Conservation (phyloP, 2,329 filamentous ascomycete species). For the Sporothrix globosa region DNA sequence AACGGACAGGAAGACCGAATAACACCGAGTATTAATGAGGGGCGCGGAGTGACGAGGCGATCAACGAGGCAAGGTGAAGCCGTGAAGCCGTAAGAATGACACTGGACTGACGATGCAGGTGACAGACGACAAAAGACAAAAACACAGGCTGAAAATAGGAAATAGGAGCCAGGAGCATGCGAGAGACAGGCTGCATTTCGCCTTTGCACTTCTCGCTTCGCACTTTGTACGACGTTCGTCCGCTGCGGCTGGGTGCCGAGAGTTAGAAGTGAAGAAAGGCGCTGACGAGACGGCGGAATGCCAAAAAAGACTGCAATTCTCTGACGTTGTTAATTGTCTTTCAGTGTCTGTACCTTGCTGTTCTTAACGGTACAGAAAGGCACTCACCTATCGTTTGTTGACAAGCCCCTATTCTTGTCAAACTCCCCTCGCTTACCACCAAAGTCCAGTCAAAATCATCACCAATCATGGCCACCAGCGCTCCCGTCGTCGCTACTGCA, state of each 20-base stretch:
- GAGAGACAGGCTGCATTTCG: neutral
- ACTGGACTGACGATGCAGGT: neutral
- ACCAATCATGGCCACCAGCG: conserved; percentile 8
- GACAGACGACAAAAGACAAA: neutral
- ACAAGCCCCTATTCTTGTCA: conserved; percentile 6
- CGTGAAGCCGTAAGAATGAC: neutral
- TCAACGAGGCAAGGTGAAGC: neutral
- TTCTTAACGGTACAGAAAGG: neutral
- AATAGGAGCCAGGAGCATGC: neutral
- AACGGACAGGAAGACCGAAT: neutral
- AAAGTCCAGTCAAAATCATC: neutral
- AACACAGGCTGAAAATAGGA: neutral
- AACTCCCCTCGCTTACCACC: conserved; percentile 1
- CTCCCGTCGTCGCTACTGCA: neutral
- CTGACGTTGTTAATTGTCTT: neutral
- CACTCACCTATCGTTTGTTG: conserved; percentile 13
- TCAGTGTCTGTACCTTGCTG: no score
- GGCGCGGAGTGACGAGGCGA: conserved; percentile 14
- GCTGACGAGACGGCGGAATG: neutral
- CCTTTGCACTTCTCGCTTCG: neutral
- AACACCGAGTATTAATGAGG: neutral
- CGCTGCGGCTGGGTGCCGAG: neutral
- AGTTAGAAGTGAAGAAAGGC: neutral
- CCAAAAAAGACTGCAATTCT: neutral
- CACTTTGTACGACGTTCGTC: neutral